Evolutionary conservation across 2,329 filamentous ascomycete genomes (phyloP), one percentile per base, ranked within the genome.

Genomic region (Epichloe bromicola): DNA sequence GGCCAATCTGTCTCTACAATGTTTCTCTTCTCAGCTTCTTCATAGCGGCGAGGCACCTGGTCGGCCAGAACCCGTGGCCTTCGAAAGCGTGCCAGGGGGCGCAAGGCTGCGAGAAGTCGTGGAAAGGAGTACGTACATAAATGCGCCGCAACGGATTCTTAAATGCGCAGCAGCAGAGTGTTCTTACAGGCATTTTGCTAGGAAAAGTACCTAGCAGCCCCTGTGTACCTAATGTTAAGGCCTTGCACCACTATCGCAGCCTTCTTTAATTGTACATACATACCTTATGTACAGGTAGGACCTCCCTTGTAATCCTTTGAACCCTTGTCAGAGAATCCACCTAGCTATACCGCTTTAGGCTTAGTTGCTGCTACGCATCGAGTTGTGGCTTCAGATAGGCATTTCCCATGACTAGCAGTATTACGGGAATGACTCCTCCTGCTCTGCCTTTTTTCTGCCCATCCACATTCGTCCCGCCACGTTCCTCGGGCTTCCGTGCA

Each of bases 381-480:
- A 34, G 17, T 26, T 26, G 46, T 47, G 46, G 46, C 46, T 39
- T 15, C 36, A 47, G 46, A 34, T 39, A 39, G 36, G 37, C 46
- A 23, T 19, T 39, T 37, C 44, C 23, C 33, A 42, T 26, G 43
- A 34, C 23, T n/a, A 39, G 17, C 46, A 34, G n/a, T 19, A 47
- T 30, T 10, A 30, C 26, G 26, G 26, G 39, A 36, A 49, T 49
- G 48, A 49, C 48, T 49, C 40, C 44, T 44, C 40, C 46, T 36
- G 37, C 10, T 5, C 20, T 33, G 23, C 10, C 38, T 23, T 41
- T 2, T 20, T 6, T 48, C 17, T 48, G 46, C 26, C 3, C 40
- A 30, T 23, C 12, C 48, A 17, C 23, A 12, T 34, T 39, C 19
- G n/a, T 40, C 10, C 39, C 17, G 39, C 19, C 19, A n/a, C 36